Conservation (phyloP, 2,329 filamentous ascomycete species). For the Hypoxylon sp. region DNA sequence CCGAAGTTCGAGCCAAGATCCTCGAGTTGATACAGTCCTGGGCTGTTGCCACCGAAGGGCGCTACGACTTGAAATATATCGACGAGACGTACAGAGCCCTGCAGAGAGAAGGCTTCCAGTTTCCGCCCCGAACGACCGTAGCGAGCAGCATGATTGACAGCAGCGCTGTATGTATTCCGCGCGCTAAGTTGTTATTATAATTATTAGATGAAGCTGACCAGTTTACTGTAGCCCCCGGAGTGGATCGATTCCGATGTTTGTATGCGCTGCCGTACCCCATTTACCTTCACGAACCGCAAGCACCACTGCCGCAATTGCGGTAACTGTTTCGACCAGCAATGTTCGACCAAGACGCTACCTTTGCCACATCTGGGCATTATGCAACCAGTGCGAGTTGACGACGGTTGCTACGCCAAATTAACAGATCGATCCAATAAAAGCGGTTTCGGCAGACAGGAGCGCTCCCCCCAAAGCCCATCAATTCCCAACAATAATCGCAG, state of each 20-base stretch:
- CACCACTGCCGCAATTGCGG: constrained; percentile 99
- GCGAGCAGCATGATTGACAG: constrained; percentile 99
- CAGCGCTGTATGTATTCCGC: constrained; percentile 78
- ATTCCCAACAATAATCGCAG: constrained; percentile 75
- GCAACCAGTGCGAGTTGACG: constrained; percentile 92
- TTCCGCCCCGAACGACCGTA: constrained; percentile 88
- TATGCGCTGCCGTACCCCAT: constrained; percentile 95
- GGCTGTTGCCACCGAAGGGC: constrained; percentile 89
- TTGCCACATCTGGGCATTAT: constrained; percentile 94
- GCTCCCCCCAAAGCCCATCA: constrained; percentile 62
- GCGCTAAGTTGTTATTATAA: not conserved
- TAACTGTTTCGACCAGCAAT: constrained; percentile 96
- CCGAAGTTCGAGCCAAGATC: constrained; percentile 90
- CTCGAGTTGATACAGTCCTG: constrained; percentile 94
- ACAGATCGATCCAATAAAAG: constrained; percentile 77
- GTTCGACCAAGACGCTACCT: constrained; percentile 89
- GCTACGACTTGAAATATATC: constrained; percentile 87
- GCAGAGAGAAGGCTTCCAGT: constrained; percentile 87
- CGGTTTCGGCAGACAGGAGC: constrained; percentile 56
- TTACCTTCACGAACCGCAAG: constrained; percentile 98
- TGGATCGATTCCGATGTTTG: constrained; percentile 99
- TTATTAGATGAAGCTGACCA: constrained; percentile 37
- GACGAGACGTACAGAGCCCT: constrained; percentile 87
- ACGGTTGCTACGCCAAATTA: constrained; percentile 92
- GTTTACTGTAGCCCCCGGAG: constrained; percentile 81